A percentile compares a stretch with the other conserved stretches of the same genome.
These are phyloP conservation scores for Ramaria sp. DNA, from an alignment of 768 basidiomycete genomes.

Conservation along the genomic window DNA sequence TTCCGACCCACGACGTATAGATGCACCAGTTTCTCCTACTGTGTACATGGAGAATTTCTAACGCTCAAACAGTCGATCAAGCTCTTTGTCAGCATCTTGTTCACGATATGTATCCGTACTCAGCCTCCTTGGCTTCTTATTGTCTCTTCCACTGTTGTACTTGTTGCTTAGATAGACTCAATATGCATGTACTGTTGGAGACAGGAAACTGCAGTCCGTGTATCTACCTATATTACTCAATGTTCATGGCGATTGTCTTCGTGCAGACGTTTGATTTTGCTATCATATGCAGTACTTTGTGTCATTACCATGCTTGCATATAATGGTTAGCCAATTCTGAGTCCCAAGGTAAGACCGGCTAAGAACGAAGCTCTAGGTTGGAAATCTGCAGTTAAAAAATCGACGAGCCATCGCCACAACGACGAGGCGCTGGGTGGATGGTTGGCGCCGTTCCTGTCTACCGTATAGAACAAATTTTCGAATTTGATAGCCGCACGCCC, in stretches of 20 bases:
- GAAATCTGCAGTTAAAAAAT: constrained; percentile 89
- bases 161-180: not conserved
- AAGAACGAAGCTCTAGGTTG: constrained; percentile 84
- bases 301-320: too few relatives aligned
- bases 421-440: constrained; percentile 55
- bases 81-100: too few relatives aligned
- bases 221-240: too few relatives aligned
- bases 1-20: not conserved
- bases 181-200: not conserved
- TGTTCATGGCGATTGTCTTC: too few relatives aligned
- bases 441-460: constrained; percentile 40
- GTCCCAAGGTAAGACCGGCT: constrained; percentile 70
- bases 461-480: constrained; percentile 62
- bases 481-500: constrained; percentile 49
- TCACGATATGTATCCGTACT: not conserved
- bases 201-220: too few relatives aligned
- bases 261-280: too few relatives aligned
- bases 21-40: constrained; percentile 6
- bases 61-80: not conserved
- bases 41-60: not conserved
- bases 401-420: constrained; percentile 54
- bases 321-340: constrained; percentile 58
- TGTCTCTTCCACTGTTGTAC: not conserved
- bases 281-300: too few relatives aligned
- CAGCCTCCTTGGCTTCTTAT: not conserved